Base-by-base conservation (phyloP, 768 basidiomycete species). In the Dendrothele bispora region DNA sequence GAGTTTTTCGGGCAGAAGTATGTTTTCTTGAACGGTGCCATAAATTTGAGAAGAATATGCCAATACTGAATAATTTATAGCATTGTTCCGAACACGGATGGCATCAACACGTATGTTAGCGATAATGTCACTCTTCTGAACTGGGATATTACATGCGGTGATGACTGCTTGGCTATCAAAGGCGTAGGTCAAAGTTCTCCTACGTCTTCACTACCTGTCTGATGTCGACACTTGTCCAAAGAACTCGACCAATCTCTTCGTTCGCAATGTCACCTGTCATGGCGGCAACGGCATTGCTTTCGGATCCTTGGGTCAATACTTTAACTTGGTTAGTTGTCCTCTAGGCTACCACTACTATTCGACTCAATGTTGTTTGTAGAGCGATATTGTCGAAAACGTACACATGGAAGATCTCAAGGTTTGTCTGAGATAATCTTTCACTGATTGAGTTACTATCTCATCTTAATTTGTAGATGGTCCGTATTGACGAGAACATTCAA, bases 211-310 rank as follows among this genome's bases (percentile, higher is more conserved):
- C 39, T 42, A 27, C 8, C 11, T 42, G 17, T 15, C 25, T 43
- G 24, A 18, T 5, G 5, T 26, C 24, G 25, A 18, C 44, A 51
- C 43, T 7, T 27, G 6, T 15, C 5, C 15, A 26, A 39, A 81
- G 80, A 83, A 83, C 58, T 77, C 78, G 27, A 74, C 80, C 3
- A 78, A 80, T 51, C 59, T 83, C 45, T 25, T 73, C 20, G 74
- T 71, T 1, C 61, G 66, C 4, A 75, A 79, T 50, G 67, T 80
- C 36, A 74, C 72, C 42, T 83, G 81, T 53, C 69, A 74, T 18
- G 82, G 81, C 14, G 82, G 80, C 8, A 82, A 81, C 51, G 80
- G 80, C 2, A 73, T 84, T 25, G 81, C 82, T 1, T 76, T 82
- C 55, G 80, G 80, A 14, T 81, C 80, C 21, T 60, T 84, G 14